Evolutionary conservation across 805 yeast species (phyloP).

Genomic region (Candida endomychidarum): DNA sequence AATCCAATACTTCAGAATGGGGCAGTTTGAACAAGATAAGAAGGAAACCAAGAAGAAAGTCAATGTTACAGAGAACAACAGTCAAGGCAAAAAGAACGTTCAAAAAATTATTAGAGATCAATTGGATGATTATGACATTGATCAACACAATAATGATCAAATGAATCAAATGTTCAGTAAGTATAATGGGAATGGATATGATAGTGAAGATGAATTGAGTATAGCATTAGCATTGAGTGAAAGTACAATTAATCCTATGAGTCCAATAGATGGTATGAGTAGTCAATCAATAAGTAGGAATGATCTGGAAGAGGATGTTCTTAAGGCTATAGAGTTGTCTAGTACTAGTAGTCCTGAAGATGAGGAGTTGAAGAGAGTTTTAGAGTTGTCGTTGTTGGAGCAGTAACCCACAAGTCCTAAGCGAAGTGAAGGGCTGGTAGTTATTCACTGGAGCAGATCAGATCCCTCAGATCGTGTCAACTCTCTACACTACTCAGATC

Average conservation of each 20-base stretch:
- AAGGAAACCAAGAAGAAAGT: conserved; percentile 16
- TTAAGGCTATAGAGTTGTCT: conserved; percentile 22
- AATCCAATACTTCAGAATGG: conserved; percentile 49
- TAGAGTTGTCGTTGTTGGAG: conserved; percentile 16
- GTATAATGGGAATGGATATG: conserved; percentile 44
- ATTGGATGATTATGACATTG: conserved; percentile 36
- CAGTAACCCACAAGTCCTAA: too few species aligned
- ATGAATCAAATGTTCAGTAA: conserved; percentile 35
- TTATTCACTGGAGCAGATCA: too few species aligned
- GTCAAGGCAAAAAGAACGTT: conserved; percentile 18
- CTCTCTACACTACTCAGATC: too few species aligned
- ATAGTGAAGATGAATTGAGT: conserved; percentile 38
- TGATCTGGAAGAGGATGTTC: conserved; percentile 6
- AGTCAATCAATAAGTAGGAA: neutral
- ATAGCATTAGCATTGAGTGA: conserved; percentile 45
- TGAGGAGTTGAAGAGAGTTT: conserved; percentile 12
- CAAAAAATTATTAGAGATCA: conserved; percentile 30
- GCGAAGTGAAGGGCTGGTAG: too few species aligned
- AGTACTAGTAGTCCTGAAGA: neutral
- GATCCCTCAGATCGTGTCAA: too few species aligned
- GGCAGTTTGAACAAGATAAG: conserved; percentile 25
- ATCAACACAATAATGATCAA: conserved; percentile 23
- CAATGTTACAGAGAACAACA: conserved; percentile 19
- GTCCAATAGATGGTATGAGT: neutral
- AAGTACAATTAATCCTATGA: conserved; percentile 17